Evolutionary conservation across 306 rosid species (phyloP).

Genomic region (Lathyrus sativus): DNA sequence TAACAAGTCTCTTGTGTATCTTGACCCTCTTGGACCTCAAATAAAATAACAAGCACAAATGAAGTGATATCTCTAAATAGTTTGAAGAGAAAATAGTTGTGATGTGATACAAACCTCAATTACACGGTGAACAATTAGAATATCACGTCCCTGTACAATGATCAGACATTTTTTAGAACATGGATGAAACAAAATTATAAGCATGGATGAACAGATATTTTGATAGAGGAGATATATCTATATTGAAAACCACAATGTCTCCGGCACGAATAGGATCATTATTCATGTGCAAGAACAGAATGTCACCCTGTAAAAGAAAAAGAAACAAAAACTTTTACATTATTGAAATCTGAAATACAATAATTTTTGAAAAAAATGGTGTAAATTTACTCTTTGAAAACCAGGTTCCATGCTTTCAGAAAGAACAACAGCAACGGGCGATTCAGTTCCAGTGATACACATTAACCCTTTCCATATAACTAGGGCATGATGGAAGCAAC

Average conservation of each 20-base stretch:
- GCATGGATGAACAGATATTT: background rate
- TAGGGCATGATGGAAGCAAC: too few relatives aligned
- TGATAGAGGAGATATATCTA: conserved; percentile 54
- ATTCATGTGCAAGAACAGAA: conserved; percentile 66
- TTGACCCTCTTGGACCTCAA: conserved; percentile 64
- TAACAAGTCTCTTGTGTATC: conserved; percentile 54
- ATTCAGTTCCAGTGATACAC: conserved; percentile 77
- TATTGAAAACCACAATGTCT: conserved; percentile 70
- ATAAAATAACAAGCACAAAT: conserved; percentile 18
- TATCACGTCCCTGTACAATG: conserved; percentile 60
- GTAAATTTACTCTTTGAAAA: conserved; percentile 62
- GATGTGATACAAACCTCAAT: conserved; percentile 47
- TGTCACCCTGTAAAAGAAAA: conserved; percentile 56
- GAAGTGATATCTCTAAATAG: background rate
- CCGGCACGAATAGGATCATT: conserved; percentile 72
- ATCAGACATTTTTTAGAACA: background rate
- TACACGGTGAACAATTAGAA: conserved; percentile 87
- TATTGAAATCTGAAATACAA: too few relatives aligned
- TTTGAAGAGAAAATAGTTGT: conserved; percentile 18
- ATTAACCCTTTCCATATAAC: conserved; percentile 85
- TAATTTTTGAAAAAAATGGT: too few relatives aligned
- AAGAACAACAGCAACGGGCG: conserved; percentile 91
- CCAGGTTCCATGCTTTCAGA: conserved; percentile 99
- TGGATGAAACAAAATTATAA: too few relatives aligned
- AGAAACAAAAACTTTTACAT: background rate